Base-by-base conservation (phyloP, 2,329 filamentous ascomycete species). In the Gremmenia infestans region DNA sequence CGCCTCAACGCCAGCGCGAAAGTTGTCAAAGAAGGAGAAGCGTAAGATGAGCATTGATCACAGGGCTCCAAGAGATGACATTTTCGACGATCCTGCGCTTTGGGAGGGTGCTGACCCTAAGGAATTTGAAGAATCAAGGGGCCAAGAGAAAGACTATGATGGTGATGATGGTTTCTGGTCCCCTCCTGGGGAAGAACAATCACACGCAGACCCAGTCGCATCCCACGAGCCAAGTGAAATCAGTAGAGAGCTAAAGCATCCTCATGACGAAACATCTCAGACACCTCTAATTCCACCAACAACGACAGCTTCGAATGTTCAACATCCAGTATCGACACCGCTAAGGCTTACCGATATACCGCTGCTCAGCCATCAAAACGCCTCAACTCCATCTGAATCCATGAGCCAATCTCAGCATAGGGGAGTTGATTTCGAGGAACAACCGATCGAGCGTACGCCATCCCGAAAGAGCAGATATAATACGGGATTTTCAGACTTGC, bases 11-110 rank as follows among this genome's bases (percentile, higher is more conserved):
- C 68, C 64, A 22, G 59, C 59, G 5, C 71, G 69, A 58, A 74
- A 63, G 36, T 25, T 70, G 55, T 69, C 65, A 42, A 72, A 71
- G 57, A 72, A 73, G 53, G 71, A 73, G 50, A 68, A 67, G 56
- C 65, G 71, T 46, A 71, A 72, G 59, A 72, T 72, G 66, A 67
- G 67, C 48, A 65, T 72, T 57, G 76, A 77, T 60, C 73, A 73
- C 59, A 69, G 72, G 59, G 65, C 69, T 37, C 55, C 70, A 12
- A 66, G 65, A 14, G 74, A 78, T 46, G 74, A 78, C 60, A 63
- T 75, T 32, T 75, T 77, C 64, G 73, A 79, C 58, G 73, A 78
- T 60, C 67, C 73, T 50, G 67, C 71, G 15, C 64, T 77, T 25
- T 76, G 74, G 75, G 74, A 79, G 62, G 73, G 72, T 23, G 70